Percentiles rank a stretch among this genome's conserved stretches.
Conservation (phyloP, 2,329 filamentous ascomycete species). For the Capronia coronata region DNA sequence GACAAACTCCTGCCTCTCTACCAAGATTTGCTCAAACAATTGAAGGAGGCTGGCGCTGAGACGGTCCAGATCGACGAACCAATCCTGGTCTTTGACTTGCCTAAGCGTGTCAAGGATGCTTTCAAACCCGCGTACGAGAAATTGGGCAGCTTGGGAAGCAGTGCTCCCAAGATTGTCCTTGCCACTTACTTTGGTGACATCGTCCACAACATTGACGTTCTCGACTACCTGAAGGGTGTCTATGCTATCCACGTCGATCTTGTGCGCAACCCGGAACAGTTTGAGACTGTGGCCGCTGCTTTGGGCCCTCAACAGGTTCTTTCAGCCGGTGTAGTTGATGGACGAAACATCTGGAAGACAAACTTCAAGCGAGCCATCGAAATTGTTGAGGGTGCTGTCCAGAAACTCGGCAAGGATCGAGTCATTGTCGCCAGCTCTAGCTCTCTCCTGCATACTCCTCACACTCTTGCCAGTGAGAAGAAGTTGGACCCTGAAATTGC, state of each 20-base stretch:
- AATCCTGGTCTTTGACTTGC: constrained; percentile 88
- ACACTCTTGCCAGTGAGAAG: constrained; percentile 98
- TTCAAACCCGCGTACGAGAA: constrained; percentile 98
- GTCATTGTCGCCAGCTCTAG: constrained; percentile 95
- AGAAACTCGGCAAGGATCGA: constrained; percentile 95
- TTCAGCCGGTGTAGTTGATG: constrained; percentile 93
- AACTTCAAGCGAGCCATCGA: constrained; percentile 96
- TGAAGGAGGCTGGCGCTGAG: constrained; percentile 94
- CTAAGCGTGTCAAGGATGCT: constrained; percentile 81
- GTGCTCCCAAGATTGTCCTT: constrained; percentile 80
- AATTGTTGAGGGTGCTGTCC: constrained; percentile 77
- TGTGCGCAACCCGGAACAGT: constrained; percentile 96
- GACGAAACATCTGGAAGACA: constrained; percentile 99
- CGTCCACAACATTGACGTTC: constrained; percentile 92
- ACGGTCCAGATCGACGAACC: constrained; percentile 98
- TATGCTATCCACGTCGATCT: constrained; percentile 91
- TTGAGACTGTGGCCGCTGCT: constrained; percentile 73
- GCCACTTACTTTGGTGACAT: constrained; percentile 99
- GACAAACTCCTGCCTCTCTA: constrained; percentile 92
- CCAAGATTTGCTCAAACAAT: constrained; percentile 81
- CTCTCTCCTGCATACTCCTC: constrained; percentile 96
- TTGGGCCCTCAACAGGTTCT: constrained; percentile 84
- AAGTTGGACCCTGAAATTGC: constrained; percentile 87
- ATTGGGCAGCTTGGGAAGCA: constrained; percentile 66
- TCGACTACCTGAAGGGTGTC: constrained; percentile 65